These are phyloP conservation scores for Imleria badia DNA, from an alignment of 768 basidiomycete species.

Conservation along the genomic window DNA sequence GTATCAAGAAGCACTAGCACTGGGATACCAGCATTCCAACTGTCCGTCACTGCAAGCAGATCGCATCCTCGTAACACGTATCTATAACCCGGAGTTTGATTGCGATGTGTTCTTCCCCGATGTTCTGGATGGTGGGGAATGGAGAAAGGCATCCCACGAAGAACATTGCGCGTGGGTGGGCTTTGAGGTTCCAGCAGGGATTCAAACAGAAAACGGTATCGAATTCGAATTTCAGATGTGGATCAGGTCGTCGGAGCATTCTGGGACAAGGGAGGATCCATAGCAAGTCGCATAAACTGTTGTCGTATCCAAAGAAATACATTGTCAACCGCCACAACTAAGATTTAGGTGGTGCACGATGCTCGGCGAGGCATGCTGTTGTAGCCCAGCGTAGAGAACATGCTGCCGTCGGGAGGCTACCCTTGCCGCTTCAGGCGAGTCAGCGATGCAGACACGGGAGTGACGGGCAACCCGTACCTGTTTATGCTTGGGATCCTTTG, in stretches of 20 bases:
- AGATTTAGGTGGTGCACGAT: background rate
- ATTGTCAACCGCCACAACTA: background rate
- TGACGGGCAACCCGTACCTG: constrained; percentile 56
- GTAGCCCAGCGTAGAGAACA: background rate
- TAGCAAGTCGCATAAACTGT: constrained; percentile 1
- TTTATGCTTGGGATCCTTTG: constrained; percentile 95
- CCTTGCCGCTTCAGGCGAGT: constrained; percentile 59
- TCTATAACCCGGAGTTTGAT: constrained; percentile 71
- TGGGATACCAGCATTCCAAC: constrained; percentile 25
- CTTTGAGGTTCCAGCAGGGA: constrained; percentile 73
- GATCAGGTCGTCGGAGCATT: constrained; percentile 45
- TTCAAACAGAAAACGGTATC: constrained; percentile 79
- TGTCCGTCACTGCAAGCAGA: constrained; percentile 52
- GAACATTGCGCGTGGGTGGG: constrained; percentile 75
- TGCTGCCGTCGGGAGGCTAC: constrained; percentile 28
- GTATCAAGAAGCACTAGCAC: constrained; percentile 64
- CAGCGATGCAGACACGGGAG: constrained; percentile 7
- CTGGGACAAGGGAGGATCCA: background rate
- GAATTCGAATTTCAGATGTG: constrained; percentile 97
- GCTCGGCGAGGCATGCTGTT: background rate
- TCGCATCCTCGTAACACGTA: constrained; percentile 84
- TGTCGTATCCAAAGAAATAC: constrained; percentile 1
- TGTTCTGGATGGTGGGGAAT: constrained; percentile 49
- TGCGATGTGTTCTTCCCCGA: constrained; percentile 90
- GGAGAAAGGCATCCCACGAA: constrained; percentile 59